Conservation (phyloP, 768 basidiomycete genomes). For the Tricholoma matsutake region DNA sequence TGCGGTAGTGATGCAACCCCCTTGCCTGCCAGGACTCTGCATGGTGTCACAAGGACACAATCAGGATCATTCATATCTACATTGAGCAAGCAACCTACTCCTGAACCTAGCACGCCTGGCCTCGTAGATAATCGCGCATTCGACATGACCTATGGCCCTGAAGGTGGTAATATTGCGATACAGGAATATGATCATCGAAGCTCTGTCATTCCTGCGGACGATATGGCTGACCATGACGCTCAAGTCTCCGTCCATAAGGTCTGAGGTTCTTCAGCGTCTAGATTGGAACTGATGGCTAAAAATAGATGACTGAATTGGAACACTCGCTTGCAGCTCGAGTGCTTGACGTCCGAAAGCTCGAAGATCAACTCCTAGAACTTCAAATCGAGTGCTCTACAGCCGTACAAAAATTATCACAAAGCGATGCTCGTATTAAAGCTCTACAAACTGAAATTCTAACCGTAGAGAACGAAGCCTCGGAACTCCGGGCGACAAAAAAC, state of each 20-base stretch:
- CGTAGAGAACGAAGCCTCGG: conserved; percentile 15
- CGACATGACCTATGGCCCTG: not conserved
- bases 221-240: not conserved
- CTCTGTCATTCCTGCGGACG: not conserved
- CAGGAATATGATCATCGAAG: not conserved
- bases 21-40: conserved; percentile 5
- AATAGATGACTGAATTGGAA: conserved; percentile 18
- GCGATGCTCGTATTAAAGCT: conserved; percentile 21
- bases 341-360: conserved; percentile 15
- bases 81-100: conserved; percentile 48
- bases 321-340: conserved; percentile 12
- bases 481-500: conserved; percentile 14
- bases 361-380: conserved; percentile 18
- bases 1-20: conserved; percentile 5
- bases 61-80: conserved; percentile 47
- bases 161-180: not conserved
- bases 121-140: not conserved
- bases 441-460: conserved; percentile 19
- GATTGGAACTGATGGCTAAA: conserved; percentile 5
- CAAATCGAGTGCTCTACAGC: conserved; percentile 14
- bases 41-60: conserved; percentile 34
- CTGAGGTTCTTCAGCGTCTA: not conserved
- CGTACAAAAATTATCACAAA: conserved; percentile 21
- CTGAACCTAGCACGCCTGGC: conserved; percentile 38
- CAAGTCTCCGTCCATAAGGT: conserved; percentile 5